Evolutionary conservation across 2,329 filamentous ascomycete species (phyloP).

Genomic region (Penicillium sp.): DNA sequence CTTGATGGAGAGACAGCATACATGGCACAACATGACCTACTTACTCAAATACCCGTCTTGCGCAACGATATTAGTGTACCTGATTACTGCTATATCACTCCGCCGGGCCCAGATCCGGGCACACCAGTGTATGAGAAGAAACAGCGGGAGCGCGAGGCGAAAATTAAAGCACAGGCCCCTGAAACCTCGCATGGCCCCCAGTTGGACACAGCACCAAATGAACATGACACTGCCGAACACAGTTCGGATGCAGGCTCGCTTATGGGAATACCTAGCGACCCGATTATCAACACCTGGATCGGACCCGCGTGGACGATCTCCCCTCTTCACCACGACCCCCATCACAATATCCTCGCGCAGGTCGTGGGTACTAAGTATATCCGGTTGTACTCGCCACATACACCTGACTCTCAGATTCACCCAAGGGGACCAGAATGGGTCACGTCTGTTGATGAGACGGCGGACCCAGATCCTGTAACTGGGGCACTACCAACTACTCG

Average conservation of each 20-base stretch:
- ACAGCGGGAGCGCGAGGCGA: constrained; percentile 19
- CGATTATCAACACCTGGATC: constrained; percentile 87
- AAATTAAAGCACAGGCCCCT: neutral
- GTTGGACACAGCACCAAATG: neutral
- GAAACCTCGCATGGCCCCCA: neutral
- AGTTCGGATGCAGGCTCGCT: constrained; percentile 9
- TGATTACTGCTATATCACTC: constrained; percentile 76
- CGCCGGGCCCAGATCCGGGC: constrained; percentile 54
- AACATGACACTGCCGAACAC: constrained; percentile 4
- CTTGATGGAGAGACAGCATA: constrained; percentile 59
- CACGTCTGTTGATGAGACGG: constrained; percentile 12
- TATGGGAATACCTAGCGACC: constrained; percentile 41
- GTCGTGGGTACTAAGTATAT: constrained; percentile 89
- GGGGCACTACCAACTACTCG: constrained; percentile 3
- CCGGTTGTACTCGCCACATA: constrained; percentile 73
- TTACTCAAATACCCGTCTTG: constrained; percentile 75
- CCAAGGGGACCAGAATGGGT: constrained; percentile 39
- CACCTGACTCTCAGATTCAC: constrained; percentile 47
- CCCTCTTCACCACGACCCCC: constrained; percentile 88
- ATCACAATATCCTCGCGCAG: constrained; percentile 88
- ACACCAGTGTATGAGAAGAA: constrained; percentile 46
- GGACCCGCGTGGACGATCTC: constrained; percentile 85
- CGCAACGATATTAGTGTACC: constrained; percentile 74
- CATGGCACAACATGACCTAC: constrained; percentile 86
- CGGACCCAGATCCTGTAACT: neutral